Evolutionary conservation across 2,329 filamentous ascomycete genomes (phyloP).

Genomic region (Microsporum canis): DNA sequence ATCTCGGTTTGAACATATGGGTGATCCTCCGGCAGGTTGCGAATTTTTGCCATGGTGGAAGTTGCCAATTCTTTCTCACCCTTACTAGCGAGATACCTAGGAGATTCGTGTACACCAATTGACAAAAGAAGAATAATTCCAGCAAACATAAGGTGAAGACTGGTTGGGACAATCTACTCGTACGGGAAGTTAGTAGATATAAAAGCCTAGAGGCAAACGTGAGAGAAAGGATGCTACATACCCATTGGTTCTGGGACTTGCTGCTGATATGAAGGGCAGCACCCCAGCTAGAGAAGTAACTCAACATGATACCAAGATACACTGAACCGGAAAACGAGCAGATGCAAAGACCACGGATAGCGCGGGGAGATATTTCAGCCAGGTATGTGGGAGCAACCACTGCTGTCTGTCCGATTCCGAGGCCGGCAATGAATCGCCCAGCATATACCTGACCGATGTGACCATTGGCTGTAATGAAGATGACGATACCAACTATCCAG

Average conservation of each 20-base stretch:
- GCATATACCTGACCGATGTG: slow-evolving; percentile 33
- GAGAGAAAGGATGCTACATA: slow-evolving; percentile 21
- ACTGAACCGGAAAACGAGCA: slow-evolving; percentile 60
- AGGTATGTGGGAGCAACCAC: slow-evolving; percentile 55
- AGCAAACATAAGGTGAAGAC: slow-evolving; percentile 67
- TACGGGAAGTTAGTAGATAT: not conserved
- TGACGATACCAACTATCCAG: slow-evolving; percentile 33
- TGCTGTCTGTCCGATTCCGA: slow-evolving; percentile 35
- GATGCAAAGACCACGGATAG: slow-evolving; percentile 61
- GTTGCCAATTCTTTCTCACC: slow-evolving; percentile 43
- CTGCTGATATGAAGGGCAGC: slow-evolving; percentile 41
- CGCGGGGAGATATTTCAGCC: slow-evolving; percentile 58
- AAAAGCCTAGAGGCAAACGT: not conserved
- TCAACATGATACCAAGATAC: slow-evolving; percentile 66
- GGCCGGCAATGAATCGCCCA: slow-evolving; percentile 35
- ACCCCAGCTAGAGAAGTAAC: slow-evolving; percentile 65
- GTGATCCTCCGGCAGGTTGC: slow-evolving; percentile 35
- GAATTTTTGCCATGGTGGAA: slow-evolving; percentile 22
- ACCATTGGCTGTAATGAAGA: slow-evolving; percentile 34
- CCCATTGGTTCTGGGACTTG: slow-evolving; percentile 37
- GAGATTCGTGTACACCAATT: slow-evolving; percentile 58
- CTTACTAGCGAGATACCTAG: slow-evolving; percentile 57
- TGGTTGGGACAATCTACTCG: slow-evolving; percentile 49
- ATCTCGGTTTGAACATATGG: slow-evolving; percentile 34
- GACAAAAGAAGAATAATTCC: slow-evolving; percentile 58